Evolutionary conservation across 768 basidiomycete species (phyloP).

Genomic region (Trametes meyenii): DNA sequence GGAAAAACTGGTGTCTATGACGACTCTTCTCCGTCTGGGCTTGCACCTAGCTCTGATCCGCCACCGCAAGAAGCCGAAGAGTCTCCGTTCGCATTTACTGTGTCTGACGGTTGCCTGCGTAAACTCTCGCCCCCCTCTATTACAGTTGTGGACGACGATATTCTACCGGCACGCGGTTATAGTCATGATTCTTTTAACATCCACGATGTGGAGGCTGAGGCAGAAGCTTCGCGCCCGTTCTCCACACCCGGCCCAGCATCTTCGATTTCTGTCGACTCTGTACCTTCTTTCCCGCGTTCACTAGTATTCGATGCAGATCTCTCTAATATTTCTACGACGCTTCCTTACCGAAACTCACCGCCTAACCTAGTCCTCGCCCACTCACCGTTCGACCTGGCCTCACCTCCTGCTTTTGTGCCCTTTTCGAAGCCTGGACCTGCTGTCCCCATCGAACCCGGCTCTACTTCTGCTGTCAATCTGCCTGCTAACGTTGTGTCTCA

Average conservation of each 20-base stretch:
- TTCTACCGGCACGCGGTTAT: not conserved
- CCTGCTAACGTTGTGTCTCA: no score
- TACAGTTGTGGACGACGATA: not conserved
- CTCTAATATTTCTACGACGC: not conserved
- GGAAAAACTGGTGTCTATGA: not conserved
- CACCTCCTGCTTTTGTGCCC: not conserved
- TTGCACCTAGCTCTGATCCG: not conserved
- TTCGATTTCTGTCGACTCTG: not conserved
- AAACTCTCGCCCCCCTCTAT: not conserved
- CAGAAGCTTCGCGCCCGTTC: slow-evolving; percentile 24
- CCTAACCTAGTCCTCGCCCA: not conserved
- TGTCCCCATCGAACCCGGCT: not conserved
- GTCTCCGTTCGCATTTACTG: slow-evolving; percentile 13
- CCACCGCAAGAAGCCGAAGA: slow-evolving; percentile 2
- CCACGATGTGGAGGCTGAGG: not conserved
- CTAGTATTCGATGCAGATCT: not conserved
- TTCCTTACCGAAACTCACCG: not conserved
- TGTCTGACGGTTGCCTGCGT: not conserved
- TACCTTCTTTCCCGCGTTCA: not conserved
- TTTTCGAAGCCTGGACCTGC: slow-evolving; percentile 31
- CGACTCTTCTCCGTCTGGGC: slow-evolving; percentile 10
- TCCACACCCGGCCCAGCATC: slow-evolving; percentile 35
- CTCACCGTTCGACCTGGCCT: no score
- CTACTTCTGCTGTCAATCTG: no score
- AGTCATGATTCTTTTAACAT: not conserved